Percentiles rank a stretch among this genome's conserved stretches.
Conservation (phyloP, 2,329 filamentous ascomycete genomes). For the Ploettnerulaceae sp. region DNA sequence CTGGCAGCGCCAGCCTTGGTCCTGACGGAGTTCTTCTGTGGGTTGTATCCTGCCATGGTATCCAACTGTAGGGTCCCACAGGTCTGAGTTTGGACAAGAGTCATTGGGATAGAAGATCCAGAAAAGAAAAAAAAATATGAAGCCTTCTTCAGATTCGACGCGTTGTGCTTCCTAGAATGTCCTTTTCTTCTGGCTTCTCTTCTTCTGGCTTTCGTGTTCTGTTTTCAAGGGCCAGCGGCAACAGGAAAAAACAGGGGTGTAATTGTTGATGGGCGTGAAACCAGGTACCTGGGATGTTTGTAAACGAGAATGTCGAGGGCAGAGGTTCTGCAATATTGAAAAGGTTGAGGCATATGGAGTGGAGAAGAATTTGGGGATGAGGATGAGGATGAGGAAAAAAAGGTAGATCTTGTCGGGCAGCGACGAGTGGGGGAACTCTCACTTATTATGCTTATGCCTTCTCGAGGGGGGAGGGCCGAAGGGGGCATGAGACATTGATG, state of each 20-base stretch:
- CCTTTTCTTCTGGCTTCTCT: too few relatives aligned
- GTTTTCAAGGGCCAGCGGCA: conserved; percentile 20
- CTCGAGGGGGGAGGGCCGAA: too few relatives aligned
- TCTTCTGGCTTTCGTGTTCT: conserved; percentile 12
- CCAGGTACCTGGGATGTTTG: conserved; percentile 15
- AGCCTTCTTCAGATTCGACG: conserved; percentile 15
- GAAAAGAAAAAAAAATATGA: conserved; percentile 15
- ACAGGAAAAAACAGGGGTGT: conserved; percentile 7
- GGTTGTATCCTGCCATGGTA: conserved; percentile 32
- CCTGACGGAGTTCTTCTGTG: conserved; percentile 25
- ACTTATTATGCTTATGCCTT: conserved; percentile 32
- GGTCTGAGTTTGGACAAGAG: conserved; percentile 31
- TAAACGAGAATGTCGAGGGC: conserved; percentile 19
- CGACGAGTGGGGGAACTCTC: conserved; percentile 19
- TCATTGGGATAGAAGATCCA: conserved; percentile 28
- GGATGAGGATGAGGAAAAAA: conserved; percentile 18
- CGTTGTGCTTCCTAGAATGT: too few relatives aligned
- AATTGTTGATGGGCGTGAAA: conserved; percentile 9
- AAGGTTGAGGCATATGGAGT: conserved; percentile 18
- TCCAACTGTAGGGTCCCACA: conserved; percentile 30
- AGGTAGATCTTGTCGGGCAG: conserved; percentile 14
- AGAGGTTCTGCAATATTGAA: conserved; percentile 17
- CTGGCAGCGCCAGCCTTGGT: conserved; percentile 31
- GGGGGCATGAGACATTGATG: conserved; percentile 30
- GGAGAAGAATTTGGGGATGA: conserved; percentile 4